Evolutionary conservation across 108 stramenopile genomes (phyloP).

Genomic region (Schizochytrium sp.): DNA sequence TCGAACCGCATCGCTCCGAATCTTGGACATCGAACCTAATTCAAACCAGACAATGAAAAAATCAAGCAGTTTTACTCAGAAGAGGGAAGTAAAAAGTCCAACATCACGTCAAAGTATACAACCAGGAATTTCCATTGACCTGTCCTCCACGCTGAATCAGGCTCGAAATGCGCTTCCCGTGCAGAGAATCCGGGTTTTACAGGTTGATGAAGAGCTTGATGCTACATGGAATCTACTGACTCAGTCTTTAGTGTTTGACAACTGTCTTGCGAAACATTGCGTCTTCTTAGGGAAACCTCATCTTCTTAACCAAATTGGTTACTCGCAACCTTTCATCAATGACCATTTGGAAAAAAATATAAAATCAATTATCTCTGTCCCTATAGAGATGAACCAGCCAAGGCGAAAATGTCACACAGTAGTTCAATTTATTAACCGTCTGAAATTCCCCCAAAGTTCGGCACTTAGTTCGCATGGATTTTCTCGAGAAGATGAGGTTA

Average conservation of each 20-base stretch:
- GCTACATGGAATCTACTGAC: neutral
- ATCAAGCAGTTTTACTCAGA: no score
- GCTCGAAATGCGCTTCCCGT: neutral
- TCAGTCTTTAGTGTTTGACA: neutral
- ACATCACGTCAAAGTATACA: no score
- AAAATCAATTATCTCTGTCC: neutral
- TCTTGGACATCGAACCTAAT: no score
- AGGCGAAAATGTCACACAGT: neutral
- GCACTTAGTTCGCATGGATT: neutral
- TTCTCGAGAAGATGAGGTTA: neutral
- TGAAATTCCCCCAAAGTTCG: neutral
- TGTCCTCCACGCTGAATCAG: neutral
- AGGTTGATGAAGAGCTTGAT: conserved; percentile 7
- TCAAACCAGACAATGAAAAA: no score
- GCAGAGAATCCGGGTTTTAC: neutral
- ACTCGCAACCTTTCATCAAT: neutral
- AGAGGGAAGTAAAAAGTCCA: no score
- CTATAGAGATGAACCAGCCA: neutral
- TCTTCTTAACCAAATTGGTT: neutral
- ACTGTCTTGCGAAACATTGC: conserved; percentile 5
- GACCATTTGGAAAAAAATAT: neutral
- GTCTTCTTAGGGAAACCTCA: neutral
- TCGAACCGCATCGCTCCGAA: no score
- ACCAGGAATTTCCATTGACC: neutral
- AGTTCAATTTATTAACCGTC: conserved; percentile 11